phyloP scores from a whole-genome alignment of 306 rosid genomes.

The Glycine soja region DNA sequence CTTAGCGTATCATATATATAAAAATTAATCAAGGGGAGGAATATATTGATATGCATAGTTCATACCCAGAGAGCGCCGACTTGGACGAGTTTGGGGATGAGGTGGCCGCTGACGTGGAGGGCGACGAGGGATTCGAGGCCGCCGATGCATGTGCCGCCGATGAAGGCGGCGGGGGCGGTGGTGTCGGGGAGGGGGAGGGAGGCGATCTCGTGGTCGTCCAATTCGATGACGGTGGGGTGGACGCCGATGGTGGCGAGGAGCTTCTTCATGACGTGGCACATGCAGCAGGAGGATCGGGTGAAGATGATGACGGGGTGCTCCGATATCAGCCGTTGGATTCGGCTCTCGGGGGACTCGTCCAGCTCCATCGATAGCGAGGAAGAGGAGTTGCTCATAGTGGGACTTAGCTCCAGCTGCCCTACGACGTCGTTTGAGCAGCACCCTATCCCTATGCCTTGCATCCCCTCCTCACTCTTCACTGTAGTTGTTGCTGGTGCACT shows the following conservation, averaged over 20 bases:
- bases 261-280: slow-evolving; percentile 99
- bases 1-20: not conserved
- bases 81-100: slow-evolving; percentile 78
- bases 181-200: slow-evolving; percentile 52
- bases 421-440: slow-evolving; percentile 67
- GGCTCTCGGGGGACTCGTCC: slow-evolving; percentile 81
- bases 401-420: not conserved
- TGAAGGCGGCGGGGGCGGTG: slow-evolving; percentile 69
- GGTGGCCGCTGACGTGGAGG: slow-evolving; percentile 91
- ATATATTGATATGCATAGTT: no score
- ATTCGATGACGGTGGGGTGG: slow-evolving; percentile 86
- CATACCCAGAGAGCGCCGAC: slow-evolving; percentile 86
- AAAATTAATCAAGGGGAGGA: not conserved
- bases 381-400: slow-evolving; percentile 41
- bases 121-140: slow-evolving; percentile 92
- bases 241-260: slow-evolving; percentile 86
- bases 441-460: slow-evolving; percentile 62
- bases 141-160: slow-evolving; percentile 84
- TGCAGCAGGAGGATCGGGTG: slow-evolving; percentile 85
- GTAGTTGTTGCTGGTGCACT: not conserved
- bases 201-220: slow-evolving; percentile 86
- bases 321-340: slow-evolving; percentile 86
- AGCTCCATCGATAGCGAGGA: slow-evolving; percentile 77
- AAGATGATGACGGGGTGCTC: slow-evolving; percentile 94
- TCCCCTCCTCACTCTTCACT: slow-evolving; percentile 17